Percentiles rank a stretch among this genome's conserved stretches.
These are phyloP conservation scores for Leishmania tropica DNA, from an alignment of 208 protist genomes.

Conservation along the genomic window DNA sequence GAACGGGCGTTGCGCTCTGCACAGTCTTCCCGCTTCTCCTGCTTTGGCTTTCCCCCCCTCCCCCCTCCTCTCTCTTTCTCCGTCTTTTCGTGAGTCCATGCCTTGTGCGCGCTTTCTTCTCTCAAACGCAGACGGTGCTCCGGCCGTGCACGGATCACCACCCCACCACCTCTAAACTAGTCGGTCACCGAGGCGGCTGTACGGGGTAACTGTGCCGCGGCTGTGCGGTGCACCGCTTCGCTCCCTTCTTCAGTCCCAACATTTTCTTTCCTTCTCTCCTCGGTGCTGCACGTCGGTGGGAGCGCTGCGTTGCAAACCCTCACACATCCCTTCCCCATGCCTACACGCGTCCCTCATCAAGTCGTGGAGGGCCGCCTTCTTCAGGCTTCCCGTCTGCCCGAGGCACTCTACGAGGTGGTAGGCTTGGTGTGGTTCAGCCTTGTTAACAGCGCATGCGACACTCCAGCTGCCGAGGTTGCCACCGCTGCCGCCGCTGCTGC, in stretches of 20 bases:
- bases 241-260: neutral
- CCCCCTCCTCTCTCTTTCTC: neutral
- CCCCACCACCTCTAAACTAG: neutral
- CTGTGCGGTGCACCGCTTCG: neutral
- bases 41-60: neutral
- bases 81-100: neutral
- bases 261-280: neutral
- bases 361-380: slow-evolving; percentile 22
- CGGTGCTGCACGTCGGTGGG: neutral
- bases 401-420: slow-evolving; percentile 26
- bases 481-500: neutral
- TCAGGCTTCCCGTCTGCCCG: slow-evolving; percentile 12
- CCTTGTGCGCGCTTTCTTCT: neutral
- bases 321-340: neutral
- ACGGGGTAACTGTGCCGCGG: neutral
- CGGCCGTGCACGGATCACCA: neutral
- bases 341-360: neutral
- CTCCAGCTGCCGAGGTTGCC: neutral
- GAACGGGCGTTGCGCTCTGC: neutral
- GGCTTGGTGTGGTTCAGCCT: slow-evolving; percentile 25
- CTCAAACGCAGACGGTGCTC: neutral
- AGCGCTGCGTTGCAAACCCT: neutral
- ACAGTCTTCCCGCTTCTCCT: neutral
- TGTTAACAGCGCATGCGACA: slow-evolving; percentile 6
- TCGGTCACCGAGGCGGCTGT: neutral